phyloP scores from a whole-genome alignment of 768 basidiomycete genomes.

The Tulasnella sp. region DNA sequence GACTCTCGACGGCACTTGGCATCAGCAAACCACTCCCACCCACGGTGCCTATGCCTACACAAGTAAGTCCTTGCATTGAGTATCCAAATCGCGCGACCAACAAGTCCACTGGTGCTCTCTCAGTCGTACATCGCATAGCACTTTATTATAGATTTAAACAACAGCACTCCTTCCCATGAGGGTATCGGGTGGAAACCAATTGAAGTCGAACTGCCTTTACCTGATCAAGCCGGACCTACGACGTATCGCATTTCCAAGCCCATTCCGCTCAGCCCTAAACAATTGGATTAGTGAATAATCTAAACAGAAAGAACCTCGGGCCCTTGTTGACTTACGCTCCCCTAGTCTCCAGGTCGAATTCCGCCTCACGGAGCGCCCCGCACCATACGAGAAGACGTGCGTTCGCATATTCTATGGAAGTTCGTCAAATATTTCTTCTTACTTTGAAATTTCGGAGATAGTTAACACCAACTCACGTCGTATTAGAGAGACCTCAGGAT shows the following conservation, averaged over 20 bases:
- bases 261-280: neutral
- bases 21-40: too few relatives aligned
- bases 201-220: neutral
- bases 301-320: too few relatives aligned
- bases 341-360: neutral
- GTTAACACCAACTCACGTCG: neutral
- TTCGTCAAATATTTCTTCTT: neutral
- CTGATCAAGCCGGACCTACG: neutral
- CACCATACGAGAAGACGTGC: neutral
- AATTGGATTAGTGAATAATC: neutral
- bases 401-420: neutral
- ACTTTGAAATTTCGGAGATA: neutral
- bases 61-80: neutral
- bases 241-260: neutral
- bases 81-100: neutral
- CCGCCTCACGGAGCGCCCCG: neutral
- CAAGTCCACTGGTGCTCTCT: too few relatives aligned
- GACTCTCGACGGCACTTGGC: too few relatives aligned
- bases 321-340: neutral
- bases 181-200: neutral
- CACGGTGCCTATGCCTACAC: too few relatives aligned
- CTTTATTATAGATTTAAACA: neutral
- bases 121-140: neutral
- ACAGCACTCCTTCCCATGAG: neutral
- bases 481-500: neutral